Percentiles rank a stretch among this genome's conserved stretches.
Evolutionary conservation across 495 filamentous ascomycete species (phyloP).

Genomic region (Darksidea phi): DNA sequence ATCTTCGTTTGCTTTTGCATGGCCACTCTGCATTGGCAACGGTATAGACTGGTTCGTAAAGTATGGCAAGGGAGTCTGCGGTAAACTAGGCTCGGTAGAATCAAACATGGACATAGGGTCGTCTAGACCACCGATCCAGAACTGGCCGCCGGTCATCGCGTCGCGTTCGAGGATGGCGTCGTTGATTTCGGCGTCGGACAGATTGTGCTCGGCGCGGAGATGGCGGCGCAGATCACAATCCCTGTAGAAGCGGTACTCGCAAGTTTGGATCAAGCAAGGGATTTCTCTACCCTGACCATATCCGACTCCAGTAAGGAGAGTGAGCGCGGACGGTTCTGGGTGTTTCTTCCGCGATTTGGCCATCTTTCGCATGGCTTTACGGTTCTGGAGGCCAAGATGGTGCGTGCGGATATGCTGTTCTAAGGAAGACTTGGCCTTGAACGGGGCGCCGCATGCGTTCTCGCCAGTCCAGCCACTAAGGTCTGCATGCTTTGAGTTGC

Average conservation of each 20-base stretch:
- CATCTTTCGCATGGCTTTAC: slow-evolving; percentile 9
- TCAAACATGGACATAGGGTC: slow-evolving; percentile 6
- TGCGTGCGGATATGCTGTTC: slow-evolving; percentile 77
- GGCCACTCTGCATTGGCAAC: too few species aligned
- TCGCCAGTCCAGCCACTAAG: slow-evolving; percentile 62
- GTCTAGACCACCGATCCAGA: slow-evolving; percentile 47
- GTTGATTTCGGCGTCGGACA: slow-evolving; percentile 53
- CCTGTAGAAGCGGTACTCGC: slow-evolving; percentile 61
- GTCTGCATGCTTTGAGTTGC: slow-evolving; percentile 45
- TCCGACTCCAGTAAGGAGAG: slow-evolving; percentile 58
- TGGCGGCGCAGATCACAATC: slow-evolving; percentile 69
- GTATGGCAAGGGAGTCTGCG: slow-evolving; percentile 5
- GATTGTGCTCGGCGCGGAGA: slow-evolving; percentile 53
- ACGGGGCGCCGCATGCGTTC: slow-evolving; percentile 66
- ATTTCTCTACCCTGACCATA: slow-evolving; percentile 59
- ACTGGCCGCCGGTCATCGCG: slow-evolving; percentile 41
- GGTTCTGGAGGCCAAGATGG: slow-evolving; percentile 60
- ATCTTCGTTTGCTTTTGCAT: too few species aligned
- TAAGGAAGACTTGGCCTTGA: slow-evolving; percentile 67
- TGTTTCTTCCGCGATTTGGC: slow-evolving; percentile 3
- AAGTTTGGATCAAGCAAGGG: slow-evolving; percentile 54
- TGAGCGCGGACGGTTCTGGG: slow-evolving; percentile 26
- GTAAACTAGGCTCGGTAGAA: slow-evolving; percentile 2
- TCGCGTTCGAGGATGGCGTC: slow-evolving; percentile 38
- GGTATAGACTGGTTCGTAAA: slow-evolving; percentile 4